Evolutionary conservation across 805 yeast genomes (phyloP).

Genomic region (Barnettozyma vustinii): DNA sequence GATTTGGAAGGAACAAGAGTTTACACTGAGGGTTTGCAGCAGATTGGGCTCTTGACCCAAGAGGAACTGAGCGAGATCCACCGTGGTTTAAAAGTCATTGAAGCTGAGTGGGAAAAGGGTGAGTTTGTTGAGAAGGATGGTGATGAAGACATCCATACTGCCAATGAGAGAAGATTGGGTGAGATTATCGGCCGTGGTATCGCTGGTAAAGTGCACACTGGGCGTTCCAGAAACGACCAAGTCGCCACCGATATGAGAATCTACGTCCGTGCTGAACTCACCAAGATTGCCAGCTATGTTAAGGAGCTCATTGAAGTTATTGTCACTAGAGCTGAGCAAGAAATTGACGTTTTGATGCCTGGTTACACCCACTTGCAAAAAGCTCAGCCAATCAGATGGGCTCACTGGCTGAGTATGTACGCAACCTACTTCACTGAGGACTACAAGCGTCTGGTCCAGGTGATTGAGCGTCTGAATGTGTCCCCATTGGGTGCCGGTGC

Average conservation of each 20-base stretch:
- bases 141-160: conserved; percentile 98
- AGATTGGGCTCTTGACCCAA: conserved; percentile 65
- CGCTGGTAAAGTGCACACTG: conserved; percentile 99
- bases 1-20: conserved; percentile 93
- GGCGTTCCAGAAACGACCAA: conserved; percentile 97
- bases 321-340: conserved; percentile 70
- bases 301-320: conserved; percentile 63
- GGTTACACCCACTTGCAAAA: conserved; percentile 98
- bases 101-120: conserved; percentile 74
- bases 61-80: conserved; percentile 81
- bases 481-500: conserved; percentile 98
- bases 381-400: conserved; percentile 99
- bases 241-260: conserved; percentile 99
- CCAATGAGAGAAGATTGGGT: conserved; percentile 95
- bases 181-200: conserved; percentile 90
- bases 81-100: conserved; percentile 66
- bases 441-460: conserved; percentile 74
- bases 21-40: conserved; percentile 80
- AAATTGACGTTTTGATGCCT: conserved; percentile 93
- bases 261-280: conserved; percentile 75
- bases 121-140: conserved; percentile 73
- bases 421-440: conserved; percentile 94
- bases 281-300: conserved; percentile 48
- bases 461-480: conserved; percentile 74
- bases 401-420: conserved; percentile 93